Evolutionary conservation across 495 filamentous ascomycete genomes (phyloP).

Genomic region (Aspergillus bertholletiae): DNA sequence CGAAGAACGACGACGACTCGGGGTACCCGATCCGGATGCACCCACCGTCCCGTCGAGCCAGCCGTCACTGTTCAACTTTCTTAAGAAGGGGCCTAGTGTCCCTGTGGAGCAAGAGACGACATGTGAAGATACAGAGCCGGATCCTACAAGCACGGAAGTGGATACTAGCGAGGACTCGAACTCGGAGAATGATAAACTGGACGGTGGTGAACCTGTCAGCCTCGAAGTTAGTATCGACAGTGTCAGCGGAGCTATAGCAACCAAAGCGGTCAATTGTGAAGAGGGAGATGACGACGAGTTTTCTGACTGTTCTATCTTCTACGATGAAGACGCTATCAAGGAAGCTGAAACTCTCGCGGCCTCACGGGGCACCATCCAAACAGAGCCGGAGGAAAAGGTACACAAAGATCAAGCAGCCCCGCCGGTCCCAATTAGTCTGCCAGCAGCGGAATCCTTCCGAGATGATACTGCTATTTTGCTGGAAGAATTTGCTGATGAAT

Average conservation of each 20-base stretch:
- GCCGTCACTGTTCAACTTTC: conserved; percentile 41
- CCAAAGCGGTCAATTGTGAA: neutral
- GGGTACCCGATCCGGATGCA: conserved; percentile 41
- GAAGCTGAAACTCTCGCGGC: conserved; percentile 18
- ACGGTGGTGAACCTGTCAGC: conserved; percentile 8
- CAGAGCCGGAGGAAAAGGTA: neutral
- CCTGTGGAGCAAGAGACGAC: conserved; percentile 5
- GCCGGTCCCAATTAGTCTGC: neutral
- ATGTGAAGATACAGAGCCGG: neutral
- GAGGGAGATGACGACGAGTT: conserved; percentile 34
- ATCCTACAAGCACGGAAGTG: conserved; percentile 9
- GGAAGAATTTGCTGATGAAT: conserved; percentile 32
- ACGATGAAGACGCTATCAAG: conserved; percentile 33
- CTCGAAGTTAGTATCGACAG: neutral
- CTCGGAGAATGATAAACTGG: conserved; percentile 16
- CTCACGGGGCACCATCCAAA: neutral
- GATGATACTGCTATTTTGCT: conserved; percentile 39
- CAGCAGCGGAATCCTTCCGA: conserved; percentile 31
- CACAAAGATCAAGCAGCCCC: neutral
- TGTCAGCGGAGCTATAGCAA: conserved; percentile 12
- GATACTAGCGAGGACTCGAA: conserved; percentile 17
- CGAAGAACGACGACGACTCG: conserved; percentile 39
- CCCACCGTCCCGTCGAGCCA: conserved; percentile 44
- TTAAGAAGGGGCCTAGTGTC: conserved; percentile 15
- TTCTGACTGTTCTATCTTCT: conserved; percentile 39